Evolutionary conservation across 805 yeast species (phyloP).

Genomic region (Yamadazyma endophytica): DNA sequence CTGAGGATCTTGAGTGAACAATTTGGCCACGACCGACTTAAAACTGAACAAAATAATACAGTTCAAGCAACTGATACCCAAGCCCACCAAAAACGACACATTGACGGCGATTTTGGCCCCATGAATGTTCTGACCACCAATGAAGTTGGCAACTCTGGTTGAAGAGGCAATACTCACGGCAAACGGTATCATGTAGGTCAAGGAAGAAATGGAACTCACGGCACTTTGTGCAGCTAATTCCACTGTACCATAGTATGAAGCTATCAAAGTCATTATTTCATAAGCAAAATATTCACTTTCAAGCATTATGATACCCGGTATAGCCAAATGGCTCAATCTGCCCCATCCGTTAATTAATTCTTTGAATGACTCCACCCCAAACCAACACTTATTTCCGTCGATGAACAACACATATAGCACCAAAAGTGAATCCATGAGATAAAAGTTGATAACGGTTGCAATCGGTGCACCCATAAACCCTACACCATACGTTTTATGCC

Average conservation of each 20-base stretch:
- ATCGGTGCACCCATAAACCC: constrained; percentile 43
- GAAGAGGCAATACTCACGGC: constrained; percentile 43
- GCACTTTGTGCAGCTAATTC: constrained; percentile 52
- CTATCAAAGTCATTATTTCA: constrained; percentile 43
- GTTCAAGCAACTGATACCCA: constrained; percentile 31
- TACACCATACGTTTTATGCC: constrained; percentile 35
- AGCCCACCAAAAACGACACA: constrained; percentile 26
- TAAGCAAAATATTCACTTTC: constrained; percentile 44
- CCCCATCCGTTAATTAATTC: constrained; percentile 35
- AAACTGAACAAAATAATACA: constrained; percentile 44
- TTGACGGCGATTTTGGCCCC: constrained; percentile 34
- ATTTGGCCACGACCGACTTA: constrained; percentile 44
- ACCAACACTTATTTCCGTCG: constrained; percentile 72
- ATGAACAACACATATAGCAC: constrained; percentile 39
- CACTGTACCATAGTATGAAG: constrained; percentile 45
- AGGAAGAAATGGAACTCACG: constrained; percentile 42
- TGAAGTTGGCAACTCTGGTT: constrained; percentile 42
- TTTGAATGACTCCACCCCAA: constrained; percentile 43
- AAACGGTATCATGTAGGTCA: constrained; percentile 43
- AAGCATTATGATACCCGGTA: constrained; percentile 44
- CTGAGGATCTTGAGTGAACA: constrained; percentile 60
- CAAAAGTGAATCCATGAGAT: constrained; percentile 35
- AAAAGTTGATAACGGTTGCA: constrained; percentile 39
- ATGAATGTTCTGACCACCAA: constrained; percentile 38
- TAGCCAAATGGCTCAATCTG: constrained; percentile 30